These are phyloP conservation scores for Liriodendron chinense DNA, from an alignment of 164 flowering plant species.

Conservation along the genomic window DNA sequence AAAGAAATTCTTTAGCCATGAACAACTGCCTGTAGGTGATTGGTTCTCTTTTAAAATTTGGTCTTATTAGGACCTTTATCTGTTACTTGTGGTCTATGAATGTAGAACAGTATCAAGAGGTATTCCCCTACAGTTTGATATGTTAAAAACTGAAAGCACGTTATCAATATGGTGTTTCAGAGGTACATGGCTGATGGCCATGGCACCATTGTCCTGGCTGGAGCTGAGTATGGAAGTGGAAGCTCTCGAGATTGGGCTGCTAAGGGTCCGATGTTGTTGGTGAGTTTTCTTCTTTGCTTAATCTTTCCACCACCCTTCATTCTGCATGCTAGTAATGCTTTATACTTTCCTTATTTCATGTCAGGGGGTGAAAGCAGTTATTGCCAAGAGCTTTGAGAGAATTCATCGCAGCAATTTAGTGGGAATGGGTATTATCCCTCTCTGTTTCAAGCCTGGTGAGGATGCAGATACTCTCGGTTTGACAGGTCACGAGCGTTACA, in stretches of 20 bases:
- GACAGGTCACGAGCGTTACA: constrained; percentile 40
- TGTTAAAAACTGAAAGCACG: background rate
- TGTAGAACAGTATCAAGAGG: too few relatives aligned
- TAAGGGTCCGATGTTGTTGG: constrained; percentile 76
- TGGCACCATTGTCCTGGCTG: constrained; percentile 62
- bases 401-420: constrained; percentile 45
- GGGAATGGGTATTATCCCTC: constrained; percentile 49
- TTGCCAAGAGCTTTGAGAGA: constrained; percentile 46
- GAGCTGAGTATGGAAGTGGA: constrained; percentile 84
- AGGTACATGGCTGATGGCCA: constrained; percentile 63
- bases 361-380: constrained; percentile 48
- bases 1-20: too few relatives aligned
- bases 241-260: constrained; percentile 90
- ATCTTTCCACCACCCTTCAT: background rate
- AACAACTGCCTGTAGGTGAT: too few relatives aligned
- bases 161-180: constrained; percentile 27
- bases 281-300: constrained; percentile 16
- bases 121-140: background rate
- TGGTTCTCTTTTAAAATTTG: too few relatives aligned
- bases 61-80: too few relatives aligned
- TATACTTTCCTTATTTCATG: background rate
- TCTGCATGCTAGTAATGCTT: background rate
- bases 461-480: constrained; percentile 43
- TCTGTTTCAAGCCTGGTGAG: constrained; percentile 43
- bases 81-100: too few relatives aligned